phyloP scores from a whole-genome alignment of 805 yeast species.

The Hanseniaspora lachancei region DNA sequence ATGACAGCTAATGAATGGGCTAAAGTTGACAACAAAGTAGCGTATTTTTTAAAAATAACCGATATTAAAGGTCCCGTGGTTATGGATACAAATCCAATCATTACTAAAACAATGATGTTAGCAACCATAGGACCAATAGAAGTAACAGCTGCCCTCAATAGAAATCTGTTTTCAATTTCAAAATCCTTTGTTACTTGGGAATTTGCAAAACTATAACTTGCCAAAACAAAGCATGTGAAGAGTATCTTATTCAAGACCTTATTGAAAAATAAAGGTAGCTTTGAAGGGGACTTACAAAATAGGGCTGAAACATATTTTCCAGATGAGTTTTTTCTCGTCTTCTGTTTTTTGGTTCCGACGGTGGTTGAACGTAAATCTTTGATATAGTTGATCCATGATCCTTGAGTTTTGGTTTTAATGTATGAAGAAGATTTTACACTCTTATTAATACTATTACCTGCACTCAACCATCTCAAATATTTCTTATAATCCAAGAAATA shows the following conservation, averaged over 20 bases:
- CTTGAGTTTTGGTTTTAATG: conserved; percentile 1
- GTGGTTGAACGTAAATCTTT: conserved; percentile 40
- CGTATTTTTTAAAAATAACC: conserved; percentile 30
- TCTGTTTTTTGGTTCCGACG: conserved; percentile 43
- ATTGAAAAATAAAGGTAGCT: conserved; percentile 22
- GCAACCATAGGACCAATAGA: conserved; percentile 37
- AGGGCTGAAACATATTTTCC: conserved; percentile 14
- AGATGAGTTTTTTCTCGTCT: conserved; percentile 28
- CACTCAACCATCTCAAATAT: conserved; percentile 65
- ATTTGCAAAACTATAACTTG: conserved; percentile 43
- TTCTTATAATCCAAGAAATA: conserved; percentile 93
- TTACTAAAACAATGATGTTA: conserved; percentile 31
- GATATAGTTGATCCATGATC: conserved; percentile 37
- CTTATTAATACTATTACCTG: conserved; percentile 33
- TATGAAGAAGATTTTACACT: conserved; percentile 2
- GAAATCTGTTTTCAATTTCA: conserved; percentile 28
- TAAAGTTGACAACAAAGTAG: conserved; percentile 37
- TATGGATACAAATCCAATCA: conserved; percentile 32
- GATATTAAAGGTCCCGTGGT: conserved; percentile 38
- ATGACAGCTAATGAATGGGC: conserved; percentile 39
- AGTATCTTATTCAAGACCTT: conserved; percentile 32
- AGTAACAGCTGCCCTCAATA: conserved; percentile 34
- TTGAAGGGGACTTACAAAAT: conserved; percentile 30
- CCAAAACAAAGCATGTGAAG: conserved; percentile 27
- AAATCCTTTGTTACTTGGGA: conserved; percentile 36